These are phyloP conservation scores for Gossypium bickii DNA, from an alignment of 345 rosid genomes.

Conservation along the genomic window DNA sequence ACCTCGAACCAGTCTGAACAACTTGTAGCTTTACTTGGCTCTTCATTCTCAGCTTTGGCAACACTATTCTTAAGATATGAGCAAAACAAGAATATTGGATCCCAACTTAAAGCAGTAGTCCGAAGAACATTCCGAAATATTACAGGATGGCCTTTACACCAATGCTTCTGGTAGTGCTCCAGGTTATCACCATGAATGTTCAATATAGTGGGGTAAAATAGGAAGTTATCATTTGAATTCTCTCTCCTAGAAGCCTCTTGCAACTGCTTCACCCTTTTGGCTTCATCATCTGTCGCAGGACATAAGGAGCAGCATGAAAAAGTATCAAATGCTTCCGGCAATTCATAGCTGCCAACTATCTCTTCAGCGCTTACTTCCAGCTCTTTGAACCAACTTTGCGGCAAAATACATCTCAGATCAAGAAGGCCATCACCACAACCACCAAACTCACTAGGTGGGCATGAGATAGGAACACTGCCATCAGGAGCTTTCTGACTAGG, in stretches of 20 bases:
- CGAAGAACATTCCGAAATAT: constrained; percentile 65
- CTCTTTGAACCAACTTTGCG: constrained; percentile 53
- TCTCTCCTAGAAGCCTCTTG: constrained; percentile 66
- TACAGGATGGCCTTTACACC: constrained; percentile 92
- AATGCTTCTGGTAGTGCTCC: constrained; percentile 92
- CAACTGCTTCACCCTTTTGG: constrained; percentile 41
- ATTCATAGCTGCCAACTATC: constrained; percentile 78
- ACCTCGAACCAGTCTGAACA: constrained; percentile 93
- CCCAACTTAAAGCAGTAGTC: constrained; percentile 65
- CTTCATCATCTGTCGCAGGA: constrained; percentile 38
- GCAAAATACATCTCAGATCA: constrained; percentile 47
- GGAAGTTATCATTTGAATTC: constrained; percentile 57
- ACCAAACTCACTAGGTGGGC: constrained; percentile 55
- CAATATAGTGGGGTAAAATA: constrained; percentile 51
- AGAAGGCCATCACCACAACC: constrained; percentile 56
- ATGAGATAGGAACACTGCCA: constrained; percentile 33
- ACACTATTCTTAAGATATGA: constrained; percentile 59
- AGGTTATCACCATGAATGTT: constrained; percentile 61
- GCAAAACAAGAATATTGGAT: constrained; percentile 81
- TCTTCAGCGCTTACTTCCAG: constrained; percentile 84
- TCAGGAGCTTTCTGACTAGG: constrained; percentile 30
- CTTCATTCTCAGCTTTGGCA: constrained; percentile 37
- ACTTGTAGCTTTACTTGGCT: constrained; percentile 25
- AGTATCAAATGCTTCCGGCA: constrained; percentile 63
- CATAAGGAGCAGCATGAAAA: constrained; percentile 65